These are phyloP conservation scores for Aphanomyces astaci DNA, from an alignment of 352 stramenopile genomes.

Conservation along the genomic window DNA sequence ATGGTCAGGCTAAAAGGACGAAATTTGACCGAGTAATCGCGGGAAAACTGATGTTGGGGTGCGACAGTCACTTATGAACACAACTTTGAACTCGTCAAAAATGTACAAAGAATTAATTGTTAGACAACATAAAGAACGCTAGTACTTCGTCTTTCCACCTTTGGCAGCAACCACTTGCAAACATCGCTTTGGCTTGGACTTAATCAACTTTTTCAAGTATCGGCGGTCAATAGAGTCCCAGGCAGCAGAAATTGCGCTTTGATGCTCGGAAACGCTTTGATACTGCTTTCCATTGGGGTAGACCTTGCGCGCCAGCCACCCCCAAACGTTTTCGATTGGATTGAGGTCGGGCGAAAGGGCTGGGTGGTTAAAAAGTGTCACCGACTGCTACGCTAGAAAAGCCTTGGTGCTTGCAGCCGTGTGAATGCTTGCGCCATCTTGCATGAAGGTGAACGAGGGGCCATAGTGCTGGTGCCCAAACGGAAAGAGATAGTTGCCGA, in stretches of 20 bases:
- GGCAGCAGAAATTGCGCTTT: not conserved
- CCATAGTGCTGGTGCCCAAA: not conserved
- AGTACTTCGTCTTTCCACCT: not conserved
- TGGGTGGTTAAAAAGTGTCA: not conserved
- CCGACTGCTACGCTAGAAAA: not conserved
- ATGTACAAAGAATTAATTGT: too few relatives aligned
- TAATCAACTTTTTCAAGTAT: too few relatives aligned
- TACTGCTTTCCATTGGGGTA: constrained; percentile 5
- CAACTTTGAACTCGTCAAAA: too few relatives aligned
- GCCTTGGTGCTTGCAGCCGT: not conserved
- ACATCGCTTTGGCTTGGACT: not conserved
- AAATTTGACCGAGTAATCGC: too few relatives aligned
- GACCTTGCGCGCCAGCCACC: not conserved
- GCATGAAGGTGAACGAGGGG: not conserved
- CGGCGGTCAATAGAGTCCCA: too few relatives aligned
- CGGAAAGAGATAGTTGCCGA: not conserved
- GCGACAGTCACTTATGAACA: too few relatives aligned
- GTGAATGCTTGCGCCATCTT: not conserved
- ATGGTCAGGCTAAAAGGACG: too few relatives aligned
- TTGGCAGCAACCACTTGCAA: not conserved
- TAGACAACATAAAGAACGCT: not conserved
- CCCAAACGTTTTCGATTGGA: constrained; percentile 2
- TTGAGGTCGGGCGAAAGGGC: not conserved
- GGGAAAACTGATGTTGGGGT: too few relatives aligned
- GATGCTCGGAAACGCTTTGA: not conserved